Percentiles rank a stretch among this genome's conserved stretches.
These are phyloP conservation scores for Rhododendron griersonianum DNA, from an alignment of 148 eudicot species.

Conservation along the genomic window DNA sequence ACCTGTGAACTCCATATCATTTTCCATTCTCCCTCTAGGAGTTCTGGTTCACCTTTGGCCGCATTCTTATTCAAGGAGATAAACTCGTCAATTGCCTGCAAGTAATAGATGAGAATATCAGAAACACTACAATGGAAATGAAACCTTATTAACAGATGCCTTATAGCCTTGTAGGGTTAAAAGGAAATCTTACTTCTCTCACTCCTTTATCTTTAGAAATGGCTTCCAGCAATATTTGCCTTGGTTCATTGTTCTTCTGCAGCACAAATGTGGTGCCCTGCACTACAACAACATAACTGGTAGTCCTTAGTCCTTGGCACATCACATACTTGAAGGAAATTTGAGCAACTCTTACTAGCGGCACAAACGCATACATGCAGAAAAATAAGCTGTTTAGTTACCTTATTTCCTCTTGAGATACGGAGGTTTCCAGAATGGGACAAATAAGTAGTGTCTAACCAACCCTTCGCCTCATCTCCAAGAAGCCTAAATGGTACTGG, in stretches of 20 bases:
- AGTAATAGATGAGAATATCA: background rate
- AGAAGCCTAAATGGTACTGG: conserved; percentile 96
- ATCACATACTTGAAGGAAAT: background rate
- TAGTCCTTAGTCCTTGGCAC: conserved; percentile 42
- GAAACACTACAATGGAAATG: background rate
- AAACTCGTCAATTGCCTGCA: conserved; percentile 75
- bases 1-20: conserved; percentile 99
- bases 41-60: conserved; percentile 46
- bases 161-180: background rate
- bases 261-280: conserved; percentile 99
- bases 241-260: conserved; percentile 77
- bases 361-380: background rate
- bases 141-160: background rate
- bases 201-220: conserved; percentile 63
- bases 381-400: conserved; percentile 19
- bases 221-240: conserved; percentile 77
- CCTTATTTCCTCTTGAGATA: conserved; percentile 97
- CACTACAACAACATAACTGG: conserved; percentile 56
- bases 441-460: conserved; percentile 98
- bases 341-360: background rate
- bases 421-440: conserved; percentile 86
- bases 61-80: conserved; percentile 39
- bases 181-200: conserved; percentile 40
- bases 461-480: conserved; percentile 97
- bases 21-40: conserved; percentile 86